A percentile compares a stretch with the other conserved stretches of the same genome.
Conservation (phyloP, 495 filamentous ascomycete genomes). For the Hyaloscypha bicolor region DNA sequence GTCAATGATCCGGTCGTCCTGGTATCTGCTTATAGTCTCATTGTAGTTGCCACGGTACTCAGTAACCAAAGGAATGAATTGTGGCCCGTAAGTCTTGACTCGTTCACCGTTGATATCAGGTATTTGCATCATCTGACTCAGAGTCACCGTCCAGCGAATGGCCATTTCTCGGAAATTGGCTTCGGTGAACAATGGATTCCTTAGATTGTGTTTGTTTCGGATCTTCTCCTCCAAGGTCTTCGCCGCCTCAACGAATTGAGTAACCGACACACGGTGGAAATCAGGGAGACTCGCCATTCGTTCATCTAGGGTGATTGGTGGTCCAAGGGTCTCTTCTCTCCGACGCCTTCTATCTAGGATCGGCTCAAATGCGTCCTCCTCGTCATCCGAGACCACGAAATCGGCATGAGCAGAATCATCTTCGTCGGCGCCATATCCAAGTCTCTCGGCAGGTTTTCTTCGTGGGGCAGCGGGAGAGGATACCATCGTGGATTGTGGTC, state of each 20-base stretch:
- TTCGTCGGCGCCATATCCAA: constrained; percentile 22
- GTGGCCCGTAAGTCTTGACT: constrained; percentile 67
- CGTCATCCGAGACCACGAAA: constrained; percentile 54
- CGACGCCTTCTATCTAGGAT: constrained; percentile 39
- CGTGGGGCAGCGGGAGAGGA: constrained; percentile 44
- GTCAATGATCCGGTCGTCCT: constrained; percentile 29
- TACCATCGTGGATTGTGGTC: constrained; percentile 88
- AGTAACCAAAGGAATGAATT: constrained; percentile 66
- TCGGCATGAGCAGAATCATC: constrained; percentile 45
- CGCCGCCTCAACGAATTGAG: constrained; percentile 73
- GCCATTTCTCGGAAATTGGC: constrained; percentile 81
- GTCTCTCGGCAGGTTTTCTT: constrained; percentile 45
- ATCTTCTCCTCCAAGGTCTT: constrained; percentile 66
- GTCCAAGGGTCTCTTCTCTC: constrained; percentile 40
- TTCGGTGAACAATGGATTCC: constrained; percentile 75
- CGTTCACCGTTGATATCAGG: constrained; percentile 69
- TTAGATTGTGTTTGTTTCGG: constrained; percentile 61
- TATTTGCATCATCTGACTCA: constrained; percentile 65
- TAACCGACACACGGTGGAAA: constrained; percentile 52
- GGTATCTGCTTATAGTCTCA: constrained; percentile 47
- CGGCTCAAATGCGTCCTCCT: constrained; percentile 65
- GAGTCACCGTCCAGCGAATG: constrained; percentile 65
- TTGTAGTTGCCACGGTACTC: constrained; percentile 58
- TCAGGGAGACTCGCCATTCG: constrained; percentile 61
- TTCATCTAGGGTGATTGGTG: constrained; percentile 73